phyloP scores from a whole-genome alignment of 2,329 filamentous ascomycete species.

The Trematosphaeria pertusa region DNA sequence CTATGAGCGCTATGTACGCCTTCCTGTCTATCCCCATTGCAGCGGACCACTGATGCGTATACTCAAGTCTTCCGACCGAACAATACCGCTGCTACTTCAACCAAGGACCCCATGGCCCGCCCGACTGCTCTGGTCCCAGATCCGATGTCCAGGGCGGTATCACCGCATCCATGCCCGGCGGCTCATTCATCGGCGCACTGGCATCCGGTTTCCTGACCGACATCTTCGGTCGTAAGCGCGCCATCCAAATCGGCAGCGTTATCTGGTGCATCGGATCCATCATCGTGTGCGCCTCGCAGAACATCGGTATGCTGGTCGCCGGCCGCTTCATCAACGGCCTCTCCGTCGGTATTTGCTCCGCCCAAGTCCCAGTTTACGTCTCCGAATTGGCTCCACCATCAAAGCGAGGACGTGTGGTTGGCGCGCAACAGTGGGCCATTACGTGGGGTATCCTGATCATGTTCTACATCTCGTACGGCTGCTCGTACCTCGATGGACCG shows the following conservation, averaged over 20 bases:
- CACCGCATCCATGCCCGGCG: slow-evolving; percentile 73
- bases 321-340: slow-evolving; percentile 76
- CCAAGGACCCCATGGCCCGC: slow-evolving; percentile 53
- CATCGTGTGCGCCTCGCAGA: slow-evolving; percentile 68
- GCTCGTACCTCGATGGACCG: slow-evolving; percentile 39
- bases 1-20: slow-evolving; percentile 65
- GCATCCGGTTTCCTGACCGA: slow-evolving; percentile 67
- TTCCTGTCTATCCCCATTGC: not conserved
- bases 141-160: slow-evolving; percentile 70
- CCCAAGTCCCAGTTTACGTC: slow-evolving; percentile 73
- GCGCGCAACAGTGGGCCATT: slow-evolving; percentile 77
- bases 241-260: slow-evolving; percentile 61
- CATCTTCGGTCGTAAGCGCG: slow-evolving; percentile 59
- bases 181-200: slow-evolving; percentile 71
- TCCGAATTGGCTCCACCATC: slow-evolving; percentile 68
- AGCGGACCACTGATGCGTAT: not conserved
- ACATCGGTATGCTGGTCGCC: slow-evolving; percentile 73
- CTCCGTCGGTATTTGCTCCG: slow-evolving; percentile 75
- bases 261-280: slow-evolving; percentile 66
- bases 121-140: slow-evolving; percentile 60
- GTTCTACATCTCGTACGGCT: slow-evolving; percentile 48
- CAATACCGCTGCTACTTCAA: slow-evolving; percentile 77
- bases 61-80: slow-evolving; percentile 65
- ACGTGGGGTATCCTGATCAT: slow-evolving; percentile 63
- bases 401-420: slow-evolving; percentile 70